Evolutionary conservation across 257 asterid genomes (phyloP), one percentile per base, ranked within the genome.

Genomic region (Capsicum pubescens): DNA sequence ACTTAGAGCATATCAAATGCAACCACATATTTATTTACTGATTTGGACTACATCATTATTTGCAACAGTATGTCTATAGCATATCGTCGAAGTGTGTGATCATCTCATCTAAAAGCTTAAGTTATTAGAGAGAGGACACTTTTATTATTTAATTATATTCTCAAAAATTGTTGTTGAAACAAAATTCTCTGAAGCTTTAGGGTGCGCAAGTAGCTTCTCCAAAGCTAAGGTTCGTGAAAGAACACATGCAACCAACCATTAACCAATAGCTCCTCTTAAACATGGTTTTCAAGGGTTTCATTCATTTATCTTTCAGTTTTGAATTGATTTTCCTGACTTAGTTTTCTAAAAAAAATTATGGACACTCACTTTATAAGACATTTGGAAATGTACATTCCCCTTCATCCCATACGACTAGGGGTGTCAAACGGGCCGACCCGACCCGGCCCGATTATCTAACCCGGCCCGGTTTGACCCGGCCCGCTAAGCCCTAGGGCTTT

Each of bases 201-300:
- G 32, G 32, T 59, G 66, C 26, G n/a, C 66, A 59, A 59, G 36
- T 11, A 59, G 68, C 14, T 60, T 60, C 36, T 60, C 13, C 13
- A 60, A 60, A 9, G 68, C 68, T 19, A 60, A 19, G 32, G 7
- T 60, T 61, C 68, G 1, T 9, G 68, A 14, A 58, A 7, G 32
- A n/a, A 59, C 35, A 59, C 66, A n/a, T 17, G 66, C 66, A 59
- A n/a, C 66, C 66, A 59, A 59, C 12, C 67, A 60, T 32, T n/a
- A n/a, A 59, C 32, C 66, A n/a, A 59, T n/a, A n/a, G 66, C 66
- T 59, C 66, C 66, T 17, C 66, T n/a, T 59, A 59, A 59, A 59
- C 66, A n/a, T 59, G 32, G 66, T 59, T 59, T 59, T 59, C n/a
- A 59, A 59, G 6, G 66, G 35, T 59, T 59, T n/a, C 32, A n/a